These are phyloP conservation scores for Trypanosoma boissoni DNA, from an alignment of 208 protist species.

Conservation along the genomic window DNA sequence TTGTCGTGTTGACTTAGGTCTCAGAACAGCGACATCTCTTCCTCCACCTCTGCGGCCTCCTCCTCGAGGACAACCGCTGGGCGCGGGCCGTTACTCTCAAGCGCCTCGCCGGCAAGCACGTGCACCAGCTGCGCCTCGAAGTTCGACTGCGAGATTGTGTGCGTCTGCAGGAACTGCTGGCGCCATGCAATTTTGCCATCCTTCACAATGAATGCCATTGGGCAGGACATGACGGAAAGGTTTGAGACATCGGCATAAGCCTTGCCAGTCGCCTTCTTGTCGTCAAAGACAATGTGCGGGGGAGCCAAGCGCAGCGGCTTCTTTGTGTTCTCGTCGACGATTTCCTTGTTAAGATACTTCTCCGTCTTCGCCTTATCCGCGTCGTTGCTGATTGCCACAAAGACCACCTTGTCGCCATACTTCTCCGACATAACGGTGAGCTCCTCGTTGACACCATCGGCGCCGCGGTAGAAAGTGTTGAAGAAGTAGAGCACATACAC, in stretches of 20 bases:
- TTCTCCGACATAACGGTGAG: conserved; percentile 82
- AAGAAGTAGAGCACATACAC: conserved; percentile 91
- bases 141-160: conserved; percentile 86
- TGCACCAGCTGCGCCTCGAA: conserved; percentile 84
- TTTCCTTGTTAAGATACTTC: conserved; percentile 87
- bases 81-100: conserved; percentile 82
- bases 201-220: conserved; percentile 86
- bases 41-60: conserved; percentile 86
- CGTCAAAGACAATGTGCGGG: conserved; percentile 76
- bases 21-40: conserved; percentile 91
- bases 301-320: conserved; percentile 75
- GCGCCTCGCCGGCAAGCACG: conserved; percentile 72
- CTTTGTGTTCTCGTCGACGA: conserved; percentile 91
- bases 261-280: conserved; percentile 84
- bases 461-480: conserved; percentile 91
- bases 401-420: conserved; percentile 61
- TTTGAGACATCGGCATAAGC: conserved; percentile 66
- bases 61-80: conserved; percentile 83
- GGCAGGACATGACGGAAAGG: conserved; percentile 86
- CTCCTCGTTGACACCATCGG: conserved; percentile 87
- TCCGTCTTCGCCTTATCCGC: conserved; percentile 86
- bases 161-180: conserved; percentile 90
- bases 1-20: too few species aligned
- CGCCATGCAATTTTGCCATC: conserved; percentile 84
- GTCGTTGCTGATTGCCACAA: conserved; percentile 89